Evolutionary conservation across 352 stramenopile genomes (phyloP), one percentile per base, ranked within the genome.

Genomic region (Saprolegnia parasitica): DNA sequence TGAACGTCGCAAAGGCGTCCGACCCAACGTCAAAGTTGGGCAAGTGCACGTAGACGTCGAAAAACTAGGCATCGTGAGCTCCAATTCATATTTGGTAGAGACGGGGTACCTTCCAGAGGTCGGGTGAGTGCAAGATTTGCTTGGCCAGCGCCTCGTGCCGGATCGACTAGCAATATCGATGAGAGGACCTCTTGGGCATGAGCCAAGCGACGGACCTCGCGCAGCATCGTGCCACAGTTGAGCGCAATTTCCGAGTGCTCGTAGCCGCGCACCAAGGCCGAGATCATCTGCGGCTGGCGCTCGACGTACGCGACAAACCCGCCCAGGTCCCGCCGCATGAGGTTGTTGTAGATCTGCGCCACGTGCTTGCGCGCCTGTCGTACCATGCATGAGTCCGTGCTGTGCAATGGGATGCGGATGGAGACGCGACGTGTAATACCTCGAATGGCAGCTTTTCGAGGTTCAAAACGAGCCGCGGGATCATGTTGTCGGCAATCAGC

Each of bases 21-120:
- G 89, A 95, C 9, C 87, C 89, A 54, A 98, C 83, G 70, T 97
- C 90, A 77, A 98, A 98, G 77, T 97, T 96, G 32, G 88, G 84
- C 46, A 93, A 73, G 73, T 97, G 89, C 23, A 96, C 86, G 63
- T 95, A 96, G 65, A 77, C 74, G 73, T 96, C 88, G 67, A 97
- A 96, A 68, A 96, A 96, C 72, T 77, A 67, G 21, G 20, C 23
- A 55, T 24, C 9, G 42, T 56, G 32, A 32, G 42, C 16, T n/a
- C n/a, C n/a, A n/a, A n/a, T n/a, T n/a, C n/a, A 46, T 21, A 32
- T 18, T 42, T 50, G 57, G n/a, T 5, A 29, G 8, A 9, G 23
- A 68, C n/a, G n/a, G n/a, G 8, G 20, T 63, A 80, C 75, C 72
- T 91, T 90, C 88, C 89, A 96, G 29, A 96, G 72, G 39, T 91